Evolutionary conservation across 768 basidiomycete genomes (phyloP), one percentile per base, ranked within the genome.

Genomic region (Albatrellus ellisii): DNA sequence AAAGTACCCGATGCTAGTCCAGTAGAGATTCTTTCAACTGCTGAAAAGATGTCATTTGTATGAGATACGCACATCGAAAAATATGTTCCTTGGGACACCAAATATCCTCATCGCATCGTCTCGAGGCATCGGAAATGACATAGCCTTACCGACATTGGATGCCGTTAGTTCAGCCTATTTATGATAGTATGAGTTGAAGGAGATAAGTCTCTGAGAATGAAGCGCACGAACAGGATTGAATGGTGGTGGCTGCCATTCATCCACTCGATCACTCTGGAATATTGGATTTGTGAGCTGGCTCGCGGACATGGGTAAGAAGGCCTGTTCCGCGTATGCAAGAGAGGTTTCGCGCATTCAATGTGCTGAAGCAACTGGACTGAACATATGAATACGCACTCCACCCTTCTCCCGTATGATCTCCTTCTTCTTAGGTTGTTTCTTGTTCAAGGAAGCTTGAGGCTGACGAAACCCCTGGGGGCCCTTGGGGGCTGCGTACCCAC

Each of bases 1-100:
- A 73, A 6, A 91, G 68, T 33, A 91, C 60, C 17, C 76, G 69
- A 54, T 74, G 85, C 79, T 87, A 21, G 8, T n/a, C n/a, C n/a
- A n/a, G n/a, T n/a, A 39, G 21, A 5, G 34, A 41, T 21, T 31
- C 9, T 11, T 29, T 40, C 17, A 36, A n/a, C 35, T 20, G 9
- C 15, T 20, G 39, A 31, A 31, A 39, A 8, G 17, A 14, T 1
- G 3, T 18, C 6, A 26, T 39, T 8, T 15, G 29, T 18, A 32
- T 32, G 18, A 18, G 22, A 26, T 11, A 36, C 44, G 26, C 34
- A 46, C 50, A 28, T 53, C 49, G 21, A 50, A 11, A 26, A 34
- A 17, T 22, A 45, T 32, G 22, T 45, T 41, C 29, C 39, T 32
- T 36, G 47, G 40, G 20, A 42, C 10, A 10, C 33, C 41, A 26